phyloP scores from a whole-genome alignment of 139 green algal genomes.

The Yamagishiella unicocca region DNA sequence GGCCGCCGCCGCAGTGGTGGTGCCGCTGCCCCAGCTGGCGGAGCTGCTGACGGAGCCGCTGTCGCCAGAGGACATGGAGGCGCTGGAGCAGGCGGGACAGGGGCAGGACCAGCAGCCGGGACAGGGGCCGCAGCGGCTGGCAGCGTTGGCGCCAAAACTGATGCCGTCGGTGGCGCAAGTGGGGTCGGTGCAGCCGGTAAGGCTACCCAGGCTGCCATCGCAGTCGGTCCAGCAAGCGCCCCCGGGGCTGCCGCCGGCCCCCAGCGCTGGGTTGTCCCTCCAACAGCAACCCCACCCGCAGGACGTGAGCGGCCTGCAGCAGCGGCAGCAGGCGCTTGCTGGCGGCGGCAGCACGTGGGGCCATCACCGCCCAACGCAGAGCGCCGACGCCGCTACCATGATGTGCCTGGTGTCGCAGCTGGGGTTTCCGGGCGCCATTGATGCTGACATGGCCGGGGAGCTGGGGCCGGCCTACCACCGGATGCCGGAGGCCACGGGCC shows the following conservation, averaged over 20 bases:
- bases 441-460: not conserved
- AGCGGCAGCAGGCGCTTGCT: not conserved
- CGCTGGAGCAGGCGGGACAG: not conserved
- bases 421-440: not conserved
- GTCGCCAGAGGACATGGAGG: not conserved
- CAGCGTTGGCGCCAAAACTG: not conserved
- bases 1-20: not conserved
- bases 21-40: not conserved
- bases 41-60: conserved; percentile 7
- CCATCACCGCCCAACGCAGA: conserved; percentile 38
- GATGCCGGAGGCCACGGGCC: not conserved
- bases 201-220: too few relatives aligned
- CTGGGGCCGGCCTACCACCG: not conserved
- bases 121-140: not conserved
- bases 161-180: not conserved
- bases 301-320: not conserved
- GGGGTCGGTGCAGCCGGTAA: too few relatives aligned
- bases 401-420: conserved; percentile 8
- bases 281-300: not conserved
- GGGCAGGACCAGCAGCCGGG: not conserved
- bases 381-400: conserved; percentile 10
- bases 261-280: not conserved
- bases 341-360: not conserved
- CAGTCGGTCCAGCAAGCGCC: not conserved
- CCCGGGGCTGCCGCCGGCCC: not conserved